A percentile compares a stretch with the other conserved stretches of the same genome.
Evolutionary conservation across 1,284 basidiomycete species (phyloP).

Genomic region (Apiotrichum montevideense): DNA sequence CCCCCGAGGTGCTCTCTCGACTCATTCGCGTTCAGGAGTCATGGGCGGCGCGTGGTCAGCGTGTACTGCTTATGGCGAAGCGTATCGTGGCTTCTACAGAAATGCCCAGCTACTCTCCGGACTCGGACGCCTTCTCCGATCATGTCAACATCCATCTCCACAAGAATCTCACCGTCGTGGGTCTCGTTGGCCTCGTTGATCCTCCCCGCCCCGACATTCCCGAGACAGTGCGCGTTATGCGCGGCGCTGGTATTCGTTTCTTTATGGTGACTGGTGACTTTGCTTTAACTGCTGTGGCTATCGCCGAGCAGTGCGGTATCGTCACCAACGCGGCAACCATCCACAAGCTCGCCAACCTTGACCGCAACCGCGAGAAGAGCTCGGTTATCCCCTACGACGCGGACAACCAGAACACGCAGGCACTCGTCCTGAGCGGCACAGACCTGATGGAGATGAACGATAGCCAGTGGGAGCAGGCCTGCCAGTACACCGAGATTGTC

Average conservation of each 20-base stretch:
- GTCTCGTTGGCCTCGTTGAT: slow-evolving; percentile 60
- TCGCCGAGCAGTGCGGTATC: slow-evolving; percentile 59
- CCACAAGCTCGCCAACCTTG: slow-evolving; percentile 42
- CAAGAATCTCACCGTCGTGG: slow-evolving; percentile 55
- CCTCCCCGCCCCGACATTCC: slow-evolving; percentile 59
- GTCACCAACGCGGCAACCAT: slow-evolving; percentile 49
- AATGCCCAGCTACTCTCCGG: slow-evolving; percentile 24
- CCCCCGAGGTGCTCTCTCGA: slow-evolving; percentile 24
- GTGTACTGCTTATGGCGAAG: slow-evolving; percentile 54
- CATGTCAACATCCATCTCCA: slow-evolving; percentile 36
- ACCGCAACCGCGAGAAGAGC: slow-evolving; percentile 21
- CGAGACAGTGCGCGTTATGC: slow-evolving; percentile 52
- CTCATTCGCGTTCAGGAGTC: slow-evolving; percentile 49
- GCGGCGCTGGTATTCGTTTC: slow-evolving; percentile 59
- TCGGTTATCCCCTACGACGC: slow-evolving; percentile 24
- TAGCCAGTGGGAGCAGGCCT: slow-evolving; percentile 53
- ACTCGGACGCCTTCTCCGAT: slow-evolving; percentile 44
- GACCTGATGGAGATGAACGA: slow-evolving; percentile 53
- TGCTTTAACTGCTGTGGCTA: slow-evolving; percentile 51
- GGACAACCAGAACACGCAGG: slow-evolving; percentile 15
- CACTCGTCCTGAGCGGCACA: slow-evolving; percentile 53
- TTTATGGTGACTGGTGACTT: slow-evolving; percentile 66
- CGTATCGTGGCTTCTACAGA: slow-evolving; percentile 27
- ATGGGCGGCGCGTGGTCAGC: slow-evolving; percentile 58
- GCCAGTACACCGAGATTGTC: slow-evolving; percentile 61